These are phyloP conservation scores for Quercus rubra DNA, from an alignment of 306 rosid genomes.

Conservation along the genomic window DNA sequence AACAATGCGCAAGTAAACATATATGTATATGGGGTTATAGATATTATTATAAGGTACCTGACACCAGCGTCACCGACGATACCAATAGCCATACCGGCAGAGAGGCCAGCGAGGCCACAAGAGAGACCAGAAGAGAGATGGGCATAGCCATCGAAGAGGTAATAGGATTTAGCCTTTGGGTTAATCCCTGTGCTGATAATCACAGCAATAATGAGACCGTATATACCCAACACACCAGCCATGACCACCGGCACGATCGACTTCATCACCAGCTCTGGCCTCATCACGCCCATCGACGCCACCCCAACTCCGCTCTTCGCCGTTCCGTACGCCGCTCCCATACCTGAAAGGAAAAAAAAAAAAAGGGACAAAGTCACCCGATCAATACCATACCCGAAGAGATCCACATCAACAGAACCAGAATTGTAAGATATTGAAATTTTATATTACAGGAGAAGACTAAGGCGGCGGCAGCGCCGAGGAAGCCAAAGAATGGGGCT, in stretches of 20 bases:
- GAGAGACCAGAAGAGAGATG: conserved; percentile 60
- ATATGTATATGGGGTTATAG: neutral
- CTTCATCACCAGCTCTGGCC: conserved; percentile 68
- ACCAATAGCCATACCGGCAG: conserved; percentile 68
- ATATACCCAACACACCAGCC: conserved; percentile 65
- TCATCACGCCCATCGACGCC: conserved; percentile 66
- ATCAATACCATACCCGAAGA: conserved; percentile 2
- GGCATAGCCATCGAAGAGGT: conserved; percentile 59
- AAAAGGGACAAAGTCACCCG: neutral
- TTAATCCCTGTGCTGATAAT: conserved; percentile 59
- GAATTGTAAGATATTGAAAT: neutral
- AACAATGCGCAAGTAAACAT: neutral
- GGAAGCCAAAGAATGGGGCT: conserved; percentile 62
- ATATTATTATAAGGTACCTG: conserved; percentile 19
- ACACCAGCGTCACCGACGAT: conserved; percentile 66
- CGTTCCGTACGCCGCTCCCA: conserved; percentile 65
- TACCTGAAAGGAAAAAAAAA: conserved; percentile 31
- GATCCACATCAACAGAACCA: neutral
- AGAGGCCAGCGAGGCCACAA: conserved; percentile 62
- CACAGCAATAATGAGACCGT: conserved; percentile 54
- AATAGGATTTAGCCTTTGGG: conserved; percentile 62
- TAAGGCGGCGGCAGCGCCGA: conserved; percentile 64
- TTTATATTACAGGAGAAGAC: conserved; percentile 46
- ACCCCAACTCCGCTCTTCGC: conserved; percentile 64
- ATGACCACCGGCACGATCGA: conserved; percentile 64